A percentile compares a stretch with the other conserved stretches of the same genome.
These are phyloP conservation scores for Cokeromyces recurvatus DNA, from an alignment of 371 early-diverging fungal species.

Conservation along the genomic window DNA sequence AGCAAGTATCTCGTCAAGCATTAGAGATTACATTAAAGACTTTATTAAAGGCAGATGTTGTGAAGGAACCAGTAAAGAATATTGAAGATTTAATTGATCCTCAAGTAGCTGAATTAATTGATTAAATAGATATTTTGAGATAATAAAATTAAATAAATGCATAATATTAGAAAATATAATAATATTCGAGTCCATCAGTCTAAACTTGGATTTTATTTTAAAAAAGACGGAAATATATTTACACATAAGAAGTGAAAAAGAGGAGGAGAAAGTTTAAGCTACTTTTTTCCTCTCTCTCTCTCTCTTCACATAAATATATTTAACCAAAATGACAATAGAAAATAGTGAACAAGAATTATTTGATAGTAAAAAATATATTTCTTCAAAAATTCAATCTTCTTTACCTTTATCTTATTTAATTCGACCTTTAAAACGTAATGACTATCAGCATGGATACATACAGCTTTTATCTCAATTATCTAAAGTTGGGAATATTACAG, in stretches of 20 bases:
- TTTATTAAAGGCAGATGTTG: constrained; percentile 56
- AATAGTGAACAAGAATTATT: constrained; percentile 1
- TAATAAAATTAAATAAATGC: too few species aligned
- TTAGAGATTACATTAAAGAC: constrained; percentile 47
- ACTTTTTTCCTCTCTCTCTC: neutral
- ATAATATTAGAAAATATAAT: too few species aligned
- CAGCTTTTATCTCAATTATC: constrained; percentile 62
- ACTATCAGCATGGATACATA: constrained; percentile 48
- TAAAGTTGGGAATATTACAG: constrained; percentile 53
- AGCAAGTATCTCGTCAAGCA: constrained; percentile 44
- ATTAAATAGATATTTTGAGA: constrained; percentile 6
- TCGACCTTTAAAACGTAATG: constrained; percentile 72
- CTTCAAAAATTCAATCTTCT: neutral
- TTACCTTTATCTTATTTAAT: constrained; percentile 41
- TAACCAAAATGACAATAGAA: neutral
- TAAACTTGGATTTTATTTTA: too few species aligned
- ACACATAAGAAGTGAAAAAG: too few species aligned
- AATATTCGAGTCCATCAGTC: too few species aligned
- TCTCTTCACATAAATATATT: neutral
- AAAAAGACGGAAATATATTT: too few species aligned
- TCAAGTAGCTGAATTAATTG: constrained; percentile 15
- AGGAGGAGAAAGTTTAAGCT: too few species aligned
- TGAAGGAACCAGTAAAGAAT: constrained; percentile 21
- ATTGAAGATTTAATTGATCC: constrained; percentile 23
- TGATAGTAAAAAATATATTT: neutral